Evolutionary conservation across 352 stramenopile species (phyloP), one percentile per base, ranked within the genome.

Genomic region (Globisporangium mamillatum): DNA sequence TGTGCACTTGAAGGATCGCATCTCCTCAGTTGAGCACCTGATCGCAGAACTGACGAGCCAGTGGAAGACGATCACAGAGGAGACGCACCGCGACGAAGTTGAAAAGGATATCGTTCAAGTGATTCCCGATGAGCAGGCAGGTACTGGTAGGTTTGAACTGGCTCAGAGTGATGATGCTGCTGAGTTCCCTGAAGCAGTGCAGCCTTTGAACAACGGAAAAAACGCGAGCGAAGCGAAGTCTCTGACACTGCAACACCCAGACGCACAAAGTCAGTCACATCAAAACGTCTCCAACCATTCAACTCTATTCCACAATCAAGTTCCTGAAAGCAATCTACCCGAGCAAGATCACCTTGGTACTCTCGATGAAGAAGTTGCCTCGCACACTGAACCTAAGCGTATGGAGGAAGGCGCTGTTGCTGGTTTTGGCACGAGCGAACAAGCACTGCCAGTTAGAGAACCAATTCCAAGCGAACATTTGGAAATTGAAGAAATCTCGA

Each of bases 21-120:
- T 68, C 12, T 34, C 60, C 1, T 32, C 65, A 38, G 62, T 72
- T 16, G 60, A 75, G 18, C 53, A 55, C 14, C 62, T 65, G 66
- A 63, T 69, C 12, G 53, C 60, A 46, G 59, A 48, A 27, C 24
- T 69, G 8, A 32, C 65, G 55, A 60, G 55, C 18, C 16, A 56
- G 24, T 1, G 60, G 34, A 50, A 60, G 38, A 14, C 2, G 7
- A 53, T 60, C 32, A 25, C 44, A 18, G 4, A 32, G 7, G 18
- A 20, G 38, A n/a, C 25, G 3, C 22, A 52, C 4, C 48, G 48
- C n/a, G 20, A 27, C 3, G 48, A 25, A 16, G 48, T 7, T 55
- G 14, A 66, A 20, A 50, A 50, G 8, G 16, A 50, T 7, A 50
- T 20, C 24, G 54, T 24, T 16, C 4, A 38, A 36, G 16, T n/a